phyloP scores from a whole-genome alignment of 2,329 filamentous ascomycete species.

The Ophiobolus disseminans region DNA sequence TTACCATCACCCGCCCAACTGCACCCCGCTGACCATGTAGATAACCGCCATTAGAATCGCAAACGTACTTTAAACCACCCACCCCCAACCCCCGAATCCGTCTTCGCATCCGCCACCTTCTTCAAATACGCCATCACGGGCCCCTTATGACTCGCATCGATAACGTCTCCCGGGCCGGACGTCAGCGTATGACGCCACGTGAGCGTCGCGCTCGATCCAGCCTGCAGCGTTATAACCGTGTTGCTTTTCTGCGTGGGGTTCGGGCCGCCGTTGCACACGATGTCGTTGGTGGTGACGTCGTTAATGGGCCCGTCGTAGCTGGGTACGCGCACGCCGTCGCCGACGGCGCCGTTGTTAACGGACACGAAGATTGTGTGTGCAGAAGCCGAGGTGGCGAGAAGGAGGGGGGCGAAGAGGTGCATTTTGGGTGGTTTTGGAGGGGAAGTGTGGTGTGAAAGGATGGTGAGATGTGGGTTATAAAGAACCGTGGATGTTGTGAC shows the following conservation, averaged over 20 bases:
- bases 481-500: neutral
- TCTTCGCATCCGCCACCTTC: slow-evolving; percentile 60
- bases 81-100: slow-evolving; percentile 35
- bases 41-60: neutral
- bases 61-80: slow-evolving; percentile 30
- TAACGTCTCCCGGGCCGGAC: slow-evolving; percentile 58
- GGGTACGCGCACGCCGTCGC: slow-evolving; percentile 60
- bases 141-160: slow-evolving; percentile 64
- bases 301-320: slow-evolving; percentile 56
- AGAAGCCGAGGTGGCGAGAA: slow-evolving; percentile 38
- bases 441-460: neutral
- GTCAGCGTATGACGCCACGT: slow-evolving; percentile 66
- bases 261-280: slow-evolving; percentile 66
- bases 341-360: slow-evolving; percentile 56
- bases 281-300: slow-evolving; percentile 61
- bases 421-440: slow-evolving; percentile 24
- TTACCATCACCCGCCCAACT: no score
- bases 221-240: slow-evolving; percentile 49
- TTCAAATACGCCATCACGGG: slow-evolving; percentile 65
- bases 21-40: neutral
- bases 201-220: slow-evolving; percentile 60
- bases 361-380: slow-evolving; percentile 62
- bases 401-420: slow-evolving; percentile 37
- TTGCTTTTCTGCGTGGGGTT: slow-evolving; percentile 53
- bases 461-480: slow-evolving; percentile 14